Percentiles rank a stretch among this genome's conserved stretches.
These are phyloP conservation scores for Plasmodium gonderi DNA, from an alignment of 169 alveolate species.

Conservation along the genomic window DNA sequence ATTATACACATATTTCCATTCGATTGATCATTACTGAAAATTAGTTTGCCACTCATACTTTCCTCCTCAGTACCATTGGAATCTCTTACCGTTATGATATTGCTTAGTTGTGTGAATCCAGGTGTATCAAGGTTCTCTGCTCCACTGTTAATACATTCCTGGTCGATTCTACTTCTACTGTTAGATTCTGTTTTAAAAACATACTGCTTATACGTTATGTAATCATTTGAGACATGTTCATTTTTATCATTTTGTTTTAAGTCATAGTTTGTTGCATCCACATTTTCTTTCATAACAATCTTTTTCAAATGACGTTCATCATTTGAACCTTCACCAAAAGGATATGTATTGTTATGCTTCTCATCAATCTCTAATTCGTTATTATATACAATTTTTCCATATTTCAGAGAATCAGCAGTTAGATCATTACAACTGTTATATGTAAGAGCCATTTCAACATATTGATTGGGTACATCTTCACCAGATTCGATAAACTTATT, in stretches of 20 bases:
- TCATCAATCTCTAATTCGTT: not conserved
- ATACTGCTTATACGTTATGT: conserved; percentile 29
- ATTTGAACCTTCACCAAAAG: not conserved
- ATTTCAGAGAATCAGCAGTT: no score
- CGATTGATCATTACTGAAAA: not conserved
- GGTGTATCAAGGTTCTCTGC: not conserved
- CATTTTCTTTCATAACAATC: not conserved
- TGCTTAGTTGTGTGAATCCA: not conserved
- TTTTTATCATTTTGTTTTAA: not conserved
- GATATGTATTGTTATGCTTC: not conserved
- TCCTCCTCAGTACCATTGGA: not conserved
- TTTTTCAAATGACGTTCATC: not conserved
- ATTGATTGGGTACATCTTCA: not conserved
- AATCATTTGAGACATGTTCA: conserved; percentile 1
- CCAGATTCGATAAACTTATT: not conserved
- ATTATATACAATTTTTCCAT: no score
- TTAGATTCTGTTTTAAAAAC: not conserved
- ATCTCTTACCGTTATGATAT: no score
- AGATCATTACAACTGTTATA: no score
- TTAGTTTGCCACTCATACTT: not conserved
- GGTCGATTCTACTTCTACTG: not conserved
- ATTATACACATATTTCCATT: not conserved
- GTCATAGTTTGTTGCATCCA: not conserved
- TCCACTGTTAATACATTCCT: not conserved
- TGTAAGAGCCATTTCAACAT: not conserved